A percentile compares a stretch with the other conserved stretches of the same genome.
Conservation (phyloP, 306 rosid species). For the Oemleria cerasiformis region DNA sequence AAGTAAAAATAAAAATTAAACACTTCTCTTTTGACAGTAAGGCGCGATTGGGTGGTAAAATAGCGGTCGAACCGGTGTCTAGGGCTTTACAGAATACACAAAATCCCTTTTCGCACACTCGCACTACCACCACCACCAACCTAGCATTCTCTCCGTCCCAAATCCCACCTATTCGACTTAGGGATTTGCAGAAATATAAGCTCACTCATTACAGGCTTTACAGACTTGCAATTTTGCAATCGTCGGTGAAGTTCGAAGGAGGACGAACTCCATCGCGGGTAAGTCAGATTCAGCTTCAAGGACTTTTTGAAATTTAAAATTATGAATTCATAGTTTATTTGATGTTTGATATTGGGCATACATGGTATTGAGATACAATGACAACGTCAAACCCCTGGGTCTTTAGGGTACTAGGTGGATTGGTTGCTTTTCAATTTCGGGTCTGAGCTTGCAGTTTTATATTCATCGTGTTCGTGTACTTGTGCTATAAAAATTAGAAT, state of each 20-base stretch:
- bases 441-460: background rate
- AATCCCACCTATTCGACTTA: background rate
- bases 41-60: background rate
- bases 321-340: background rate
- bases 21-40: no score
- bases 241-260: background rate
- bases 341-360: background rate
- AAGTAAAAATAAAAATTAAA: no score
- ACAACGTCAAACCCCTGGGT: background rate
- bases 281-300: background rate
- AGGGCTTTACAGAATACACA: background rate
- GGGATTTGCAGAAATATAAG: background rate
- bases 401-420: background rate
- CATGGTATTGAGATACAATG: background rate
- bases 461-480: background rate
- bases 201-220: background rate
- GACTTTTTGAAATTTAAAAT: background rate
- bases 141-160: background rate
- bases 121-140: background rate
- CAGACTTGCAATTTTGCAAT: background rate
- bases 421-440: background rate
- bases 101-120: background rate
- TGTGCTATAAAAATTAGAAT: background rate
- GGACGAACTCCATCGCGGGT: background rate
- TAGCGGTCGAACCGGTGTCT: background rate